Evolutionary conservation across 441 rosid genomes (phyloP).

Genomic region (Adansonia madagascariensis): DNA sequence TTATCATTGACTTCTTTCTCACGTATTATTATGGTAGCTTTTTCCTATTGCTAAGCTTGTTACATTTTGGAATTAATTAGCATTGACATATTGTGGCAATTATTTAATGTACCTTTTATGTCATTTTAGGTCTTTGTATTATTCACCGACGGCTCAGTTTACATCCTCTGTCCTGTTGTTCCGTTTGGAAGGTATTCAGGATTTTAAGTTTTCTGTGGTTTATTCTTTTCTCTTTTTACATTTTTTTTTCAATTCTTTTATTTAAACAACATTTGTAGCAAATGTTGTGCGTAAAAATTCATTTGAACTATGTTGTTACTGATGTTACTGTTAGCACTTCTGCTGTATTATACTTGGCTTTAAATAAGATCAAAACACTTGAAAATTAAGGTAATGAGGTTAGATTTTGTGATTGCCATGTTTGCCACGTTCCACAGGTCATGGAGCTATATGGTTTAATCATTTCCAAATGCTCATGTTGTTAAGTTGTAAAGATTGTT

Average conservation of each 20-base stretch:
- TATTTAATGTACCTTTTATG: not conserved
- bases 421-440: not conserved
- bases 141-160: conserved; percentile 83
- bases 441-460: not conserved
- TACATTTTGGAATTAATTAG: conserved; percentile 19
- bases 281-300: not conserved
- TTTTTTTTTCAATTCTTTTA: not conserved
- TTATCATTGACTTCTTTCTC: not conserved
- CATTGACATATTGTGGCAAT: not conserved
- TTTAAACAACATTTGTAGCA: not conserved
- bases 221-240: not conserved
- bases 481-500: conserved; percentile 1
- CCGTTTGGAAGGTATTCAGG: conserved; percentile 85
- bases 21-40: not conserved
- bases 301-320: not conserved
- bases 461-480: not conserved
- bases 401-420: not conserved
- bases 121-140: conserved; percentile 72
- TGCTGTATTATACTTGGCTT: not conserved
- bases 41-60: conserved; percentile 10
- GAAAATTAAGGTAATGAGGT: not conserved
- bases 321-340: not conserved
- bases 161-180: conserved; percentile 83
- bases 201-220: conserved; percentile 17
- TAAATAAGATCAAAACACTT: conserved; percentile 9